These are phyloP conservation scores for Pseudogymnoascus sp. DNA, from an alignment of 2,329 filamentous ascomycete genomes.

Conservation along the genomic window DNA sequence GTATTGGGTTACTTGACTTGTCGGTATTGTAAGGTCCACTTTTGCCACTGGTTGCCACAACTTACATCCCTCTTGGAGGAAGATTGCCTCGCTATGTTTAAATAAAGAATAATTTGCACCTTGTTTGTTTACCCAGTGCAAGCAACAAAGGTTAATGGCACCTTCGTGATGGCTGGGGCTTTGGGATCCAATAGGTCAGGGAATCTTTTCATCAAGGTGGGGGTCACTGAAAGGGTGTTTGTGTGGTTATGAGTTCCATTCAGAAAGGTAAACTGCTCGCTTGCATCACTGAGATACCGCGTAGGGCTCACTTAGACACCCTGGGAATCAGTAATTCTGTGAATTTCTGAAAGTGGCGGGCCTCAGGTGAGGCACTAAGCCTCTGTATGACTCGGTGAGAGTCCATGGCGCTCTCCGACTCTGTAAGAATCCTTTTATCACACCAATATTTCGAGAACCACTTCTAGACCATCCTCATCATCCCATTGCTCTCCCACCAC, in stretches of 20 bases:
- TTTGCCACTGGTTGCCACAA: background rate
- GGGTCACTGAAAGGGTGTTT: background rate
- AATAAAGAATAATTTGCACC: background rate
- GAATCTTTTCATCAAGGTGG: background rate
- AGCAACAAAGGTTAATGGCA: background rate
- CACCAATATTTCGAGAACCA: slow-evolving; percentile 53
- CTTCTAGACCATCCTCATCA: slow-evolving; percentile 63
- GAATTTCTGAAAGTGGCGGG: background rate
- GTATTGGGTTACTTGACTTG: background rate
- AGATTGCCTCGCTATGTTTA: background rate
- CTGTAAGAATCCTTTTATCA: background rate
- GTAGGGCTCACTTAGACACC: background rate
- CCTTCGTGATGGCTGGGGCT: background rate
- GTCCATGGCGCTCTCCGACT: background rate
- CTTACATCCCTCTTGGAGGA: background rate
- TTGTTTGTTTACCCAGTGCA: background rate
- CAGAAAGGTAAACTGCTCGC: background rate
- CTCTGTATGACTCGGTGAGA: background rate
- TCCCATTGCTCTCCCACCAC: slow-evolving; percentile 48
- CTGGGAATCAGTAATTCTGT: background rate
- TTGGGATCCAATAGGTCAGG: background rate
- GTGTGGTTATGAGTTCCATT: background rate
- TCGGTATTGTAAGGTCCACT: background rate
- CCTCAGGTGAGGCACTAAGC: background rate
- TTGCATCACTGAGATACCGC: background rate